These are phyloP conservation scores for Coemansia sp. DNA, from an alignment of 192 early-diverging fungal species.

Conservation along the genomic window DNA sequence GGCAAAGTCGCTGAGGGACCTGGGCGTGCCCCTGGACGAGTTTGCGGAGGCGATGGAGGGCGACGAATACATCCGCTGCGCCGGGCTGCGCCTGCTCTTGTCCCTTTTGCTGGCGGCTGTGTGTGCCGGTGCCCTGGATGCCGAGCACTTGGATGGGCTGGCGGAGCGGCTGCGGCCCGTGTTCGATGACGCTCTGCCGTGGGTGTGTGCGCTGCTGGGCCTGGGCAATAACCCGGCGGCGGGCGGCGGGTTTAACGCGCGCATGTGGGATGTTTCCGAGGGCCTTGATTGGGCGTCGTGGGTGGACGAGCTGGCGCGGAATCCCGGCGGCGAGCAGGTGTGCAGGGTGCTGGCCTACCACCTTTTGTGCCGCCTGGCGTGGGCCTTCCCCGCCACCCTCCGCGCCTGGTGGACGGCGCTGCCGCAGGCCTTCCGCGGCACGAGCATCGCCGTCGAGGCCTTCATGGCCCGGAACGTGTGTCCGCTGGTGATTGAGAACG, in stretches of 20 bases:
- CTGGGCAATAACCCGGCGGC: constrained; percentile 6
- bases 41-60: constrained; percentile 15
- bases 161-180: constrained; percentile 12
- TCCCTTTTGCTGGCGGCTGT: constrained; percentile 26
- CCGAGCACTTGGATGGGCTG: constrained; percentile 16
- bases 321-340: constrained; percentile 22
- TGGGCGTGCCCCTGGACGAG: constrained; percentile 14
- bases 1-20: constrained; percentile 13
- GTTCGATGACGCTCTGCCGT: constrained; percentile 40
- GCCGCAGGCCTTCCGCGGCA: constrained; percentile 27
- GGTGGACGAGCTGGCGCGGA: constrained; percentile 11
- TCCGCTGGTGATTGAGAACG: constrained; percentile 5
- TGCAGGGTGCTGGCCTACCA: constrained; percentile 32
- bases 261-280: constrained; percentile 22
- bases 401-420: constrained; percentile 47
- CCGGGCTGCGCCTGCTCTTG: constrained; percentile 25
- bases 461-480: constrained; percentile 28
- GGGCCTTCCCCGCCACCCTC: constrained; percentile 33
- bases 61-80: constrained; percentile 30
- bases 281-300: constrained; percentile 34
- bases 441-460: constrained; percentile 25
- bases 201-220: constrained; percentile 41
- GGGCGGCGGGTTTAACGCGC: neutral
- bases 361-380: constrained; percentile 16
- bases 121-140: constrained; percentile 20